Evolutionary conservation across 805 yeast genomes (phyloP).

Genomic region (Saturnispora bothae): DNA sequence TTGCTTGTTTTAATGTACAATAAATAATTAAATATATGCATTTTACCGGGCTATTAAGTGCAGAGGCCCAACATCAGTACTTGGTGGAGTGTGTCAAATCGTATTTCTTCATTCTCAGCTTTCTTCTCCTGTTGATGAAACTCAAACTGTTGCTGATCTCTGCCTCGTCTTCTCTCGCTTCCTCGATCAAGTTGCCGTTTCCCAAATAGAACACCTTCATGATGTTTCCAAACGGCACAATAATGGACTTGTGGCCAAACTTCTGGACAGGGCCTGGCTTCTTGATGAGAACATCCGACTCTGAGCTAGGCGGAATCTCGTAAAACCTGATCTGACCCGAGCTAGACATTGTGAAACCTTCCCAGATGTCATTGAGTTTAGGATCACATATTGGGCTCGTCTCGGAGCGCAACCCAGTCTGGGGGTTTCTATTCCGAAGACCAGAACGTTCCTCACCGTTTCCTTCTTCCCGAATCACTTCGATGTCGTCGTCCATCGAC

Average conservation of each 20-base stretch:
- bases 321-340: slow-evolving; percentile 52
- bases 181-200: slow-evolving; percentile 58
- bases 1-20: too few relatives aligned
- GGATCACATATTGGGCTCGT: too few relatives aligned
- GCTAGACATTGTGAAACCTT: slow-evolving; percentile 71
- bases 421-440: neutral
- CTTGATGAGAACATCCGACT: slow-evolving; percentile 39
- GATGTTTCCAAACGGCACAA: slow-evolving; percentile 62
- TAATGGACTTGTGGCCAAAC: slow-evolving; percentile 71
- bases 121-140: slow-evolving; percentile 29
- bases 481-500: neutral
- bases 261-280: slow-evolving; percentile 51
- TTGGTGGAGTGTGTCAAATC: slow-evolving; percentile 30
- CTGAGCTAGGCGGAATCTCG: slow-evolving; percentile 41
- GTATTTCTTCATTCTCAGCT: slow-evolving; percentile 26
- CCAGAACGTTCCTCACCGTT: neutral
- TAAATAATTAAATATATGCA: too few relatives aligned
- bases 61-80: slow-evolving; percentile 14
- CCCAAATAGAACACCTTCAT: slow-evolving; percentile 70
- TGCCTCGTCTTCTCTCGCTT: slow-evolving; percentile 39
- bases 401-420: neutral
- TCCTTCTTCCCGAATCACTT: neutral
- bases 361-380: slow-evolving; percentile 46
- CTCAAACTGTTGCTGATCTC: slow-evolving; percentile 24
- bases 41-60: too few relatives aligned